Percentiles rank a stretch among this genome's conserved stretches.
Evolutionary conservation across 768 basidiomycete genomes (phyloP).

Genomic region (Candolleomyces aberdarensis): DNA sequence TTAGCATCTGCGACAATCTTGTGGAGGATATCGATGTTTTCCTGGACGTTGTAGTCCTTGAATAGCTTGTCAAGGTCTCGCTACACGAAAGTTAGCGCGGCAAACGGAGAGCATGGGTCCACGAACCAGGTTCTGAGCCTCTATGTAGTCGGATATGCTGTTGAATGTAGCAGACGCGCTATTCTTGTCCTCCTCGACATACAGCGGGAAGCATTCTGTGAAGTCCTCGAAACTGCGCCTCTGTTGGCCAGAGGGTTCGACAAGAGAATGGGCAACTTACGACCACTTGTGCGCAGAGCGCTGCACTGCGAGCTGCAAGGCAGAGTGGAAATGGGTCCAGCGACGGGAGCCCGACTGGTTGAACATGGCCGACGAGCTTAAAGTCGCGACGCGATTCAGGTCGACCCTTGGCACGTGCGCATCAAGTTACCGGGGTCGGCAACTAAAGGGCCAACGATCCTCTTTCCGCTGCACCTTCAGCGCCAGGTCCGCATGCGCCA

Average conservation of each 20-base stretch:
- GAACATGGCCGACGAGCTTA: slow-evolving; percentile 28
- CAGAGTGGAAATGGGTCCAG: slow-evolving; percentile 56
- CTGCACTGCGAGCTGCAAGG: slow-evolving; percentile 53
- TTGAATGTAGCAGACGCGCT: slow-evolving; percentile 59
- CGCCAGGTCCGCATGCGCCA: slow-evolving; percentile 1
- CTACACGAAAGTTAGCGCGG: slow-evolving; percentile 28
- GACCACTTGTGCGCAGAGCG: slow-evolving; percentile 58
- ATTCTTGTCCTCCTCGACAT: slow-evolving; percentile 64
- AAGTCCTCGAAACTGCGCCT: slow-evolving; percentile 50
- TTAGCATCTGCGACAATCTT: slow-evolving; percentile 66
- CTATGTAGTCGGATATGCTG: slow-evolving; percentile 69
- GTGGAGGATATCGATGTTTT: slow-evolving; percentile 70
- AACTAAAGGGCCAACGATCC: background rate
- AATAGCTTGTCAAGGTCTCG: slow-evolving; percentile 68
- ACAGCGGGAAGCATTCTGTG: slow-evolving; percentile 63
- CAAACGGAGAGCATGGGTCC: slow-evolving; percentile 12
- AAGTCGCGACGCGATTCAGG: background rate
- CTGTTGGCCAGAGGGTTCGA: background rate
- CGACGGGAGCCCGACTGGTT: slow-evolving; percentile 48
- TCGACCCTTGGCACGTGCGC: background rate
- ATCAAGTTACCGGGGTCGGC: background rate
- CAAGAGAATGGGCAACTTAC: slow-evolving; percentile 31
- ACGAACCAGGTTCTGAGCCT: slow-evolving; percentile 54
- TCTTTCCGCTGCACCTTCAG: background rate
- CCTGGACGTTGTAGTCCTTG: slow-evolving; percentile 61